A percentile compares a stretch with the other conserved stretches of the same genome.
phyloP scores from a whole-genome alignment of 2,329 filamentous ascomycete genomes.

The Metarhizium album region DNA sequence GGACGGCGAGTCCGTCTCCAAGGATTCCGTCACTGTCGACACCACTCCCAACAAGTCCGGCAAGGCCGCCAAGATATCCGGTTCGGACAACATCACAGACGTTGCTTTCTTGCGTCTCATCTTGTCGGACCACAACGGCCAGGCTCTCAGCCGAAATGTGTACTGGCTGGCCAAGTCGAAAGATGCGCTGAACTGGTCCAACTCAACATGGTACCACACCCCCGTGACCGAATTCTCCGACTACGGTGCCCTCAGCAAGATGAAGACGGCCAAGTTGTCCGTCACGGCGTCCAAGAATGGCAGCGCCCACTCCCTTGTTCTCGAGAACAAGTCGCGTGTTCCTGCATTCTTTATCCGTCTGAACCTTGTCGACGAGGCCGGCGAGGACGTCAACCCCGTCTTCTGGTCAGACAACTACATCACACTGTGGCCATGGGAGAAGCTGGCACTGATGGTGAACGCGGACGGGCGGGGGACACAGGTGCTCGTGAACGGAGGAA shows the following conservation, averaged over 20 bases:
- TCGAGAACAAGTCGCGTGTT: conserved; percentile 39
- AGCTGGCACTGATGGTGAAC: conserved; percentile 18
- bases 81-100: conserved; percentile 22
- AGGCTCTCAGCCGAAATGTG: conserved; percentile 42
- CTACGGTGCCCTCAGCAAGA: conserved; percentile 31
- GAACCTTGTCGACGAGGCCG: conserved; percentile 32
- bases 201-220: conserved; percentile 48
- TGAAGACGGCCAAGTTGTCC: conserved; percentile 27
- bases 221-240: conserved; percentile 41
- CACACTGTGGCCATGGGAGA: conserved; percentile 48
- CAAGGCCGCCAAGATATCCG: conserved; percentile 14
- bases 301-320: conserved; percentile 21
- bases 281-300: conserved; percentile 11
- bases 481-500: conserved; percentile 9
- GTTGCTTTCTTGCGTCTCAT: conserved; percentile 40
- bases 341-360: conserved; percentile 50
- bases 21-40: conserved; percentile 16
- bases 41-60: conserved; percentile 35
- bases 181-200: conserved; percentile 44
- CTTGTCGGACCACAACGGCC: conserved; percentile 23
- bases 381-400: conserved; percentile 37
- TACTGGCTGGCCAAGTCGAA: conserved; percentile 43
- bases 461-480: conserved; percentile 7
- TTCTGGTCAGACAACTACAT: conserved; percentile 54
- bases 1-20: conserved; percentile 31